Base-by-base conservation (phyloP, 345 rosid species). In the Aegle marmelos region DNA sequence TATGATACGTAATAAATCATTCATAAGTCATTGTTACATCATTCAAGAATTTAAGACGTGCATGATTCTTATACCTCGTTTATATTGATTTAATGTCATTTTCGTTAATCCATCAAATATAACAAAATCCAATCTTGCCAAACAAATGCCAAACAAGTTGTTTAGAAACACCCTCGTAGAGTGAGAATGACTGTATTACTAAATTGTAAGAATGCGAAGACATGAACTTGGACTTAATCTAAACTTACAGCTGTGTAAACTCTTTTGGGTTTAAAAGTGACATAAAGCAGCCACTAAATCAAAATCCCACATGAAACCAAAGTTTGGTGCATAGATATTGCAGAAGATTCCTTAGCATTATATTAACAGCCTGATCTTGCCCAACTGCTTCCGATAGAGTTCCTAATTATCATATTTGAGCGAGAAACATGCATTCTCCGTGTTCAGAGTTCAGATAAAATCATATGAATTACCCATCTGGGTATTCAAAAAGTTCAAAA, bases 221-320 rank as follows among this genome's bases (percentile, higher is more conserved):
- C 9, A 56, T 6, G 28, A 65, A 65, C 30, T 45, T 50, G 69
- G 31, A 72, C 37, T 62, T 16, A 59, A 45, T 76, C 9, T 61
- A 63, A 22, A 7, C n/a, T 57, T 25, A 27, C 61, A 81, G 70
- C 54, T 72, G 73, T 74, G 36, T 31, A 36, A 17, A 63, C 37
- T 62, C 34, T 33, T 41, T 56, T 39, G 41, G 72, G 27, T 65
- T 65, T 27, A 74, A 74, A 31, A 31, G 7, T 48, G 22, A 6
- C 24, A 25, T n/a, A 58, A 72, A 36, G 14, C 24, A 22, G 21
- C 65, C 76, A n/a, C 28, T 22, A 19, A 72, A 56, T 54, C 28
- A 41, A 53, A 16, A 70, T 62, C 30, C 6, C 27, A 34, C 27
- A 72, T 22, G 13, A 53, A 70, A 70, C 61, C 74, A 56, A 30